phyloP scores from a whole-genome alignment of 2,329 filamentous ascomycete genomes.

The Xylariaceae sp. region DNA sequence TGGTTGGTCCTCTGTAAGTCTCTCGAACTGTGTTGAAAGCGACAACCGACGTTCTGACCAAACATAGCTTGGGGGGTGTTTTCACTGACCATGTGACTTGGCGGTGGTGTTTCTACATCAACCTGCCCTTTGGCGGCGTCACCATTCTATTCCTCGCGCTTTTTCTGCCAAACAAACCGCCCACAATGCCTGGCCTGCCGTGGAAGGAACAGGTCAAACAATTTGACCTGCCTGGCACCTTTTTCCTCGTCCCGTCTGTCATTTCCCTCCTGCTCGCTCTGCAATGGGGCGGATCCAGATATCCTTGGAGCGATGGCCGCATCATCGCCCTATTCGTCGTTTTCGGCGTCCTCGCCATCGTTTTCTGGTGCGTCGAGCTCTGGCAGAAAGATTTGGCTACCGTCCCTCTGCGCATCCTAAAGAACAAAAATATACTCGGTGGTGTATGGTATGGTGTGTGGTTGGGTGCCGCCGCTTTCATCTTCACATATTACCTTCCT shows the following conservation, averaged over 20 bases:
- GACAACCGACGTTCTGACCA: neutral
- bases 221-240: slow-evolving; percentile 35
- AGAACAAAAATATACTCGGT: slow-evolving; percentile 44
- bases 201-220: slow-evolving; percentile 22
- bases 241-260: slow-evolving; percentile 41
- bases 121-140: slow-evolving; percentile 22
- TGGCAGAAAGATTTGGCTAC: slow-evolving; percentile 46
- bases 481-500: slow-evolving; percentile 44
- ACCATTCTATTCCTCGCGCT: slow-evolving; percentile 17
- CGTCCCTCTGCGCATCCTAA: slow-evolving; percentile 47
- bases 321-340: slow-evolving; percentile 54
- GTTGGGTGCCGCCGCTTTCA: slow-evolving; percentile 40
- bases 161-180: slow-evolving; percentile 29
- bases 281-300: slow-evolving; percentile 50
- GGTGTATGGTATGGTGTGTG: slow-evolving; percentile 42
- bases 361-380: slow-evolving; percentile 44
- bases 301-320: slow-evolving; percentile 44
- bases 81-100: slow-evolving; percentile 39
- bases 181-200: slow-evolving; percentile 1
- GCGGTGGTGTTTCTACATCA: slow-evolving; percentile 28
- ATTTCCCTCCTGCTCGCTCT: slow-evolving; percentile 54
- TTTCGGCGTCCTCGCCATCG: slow-evolving; percentile 43
- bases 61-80: slow-evolving; percentile 32
- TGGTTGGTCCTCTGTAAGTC: slow-evolving; percentile 34
- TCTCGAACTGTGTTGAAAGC: neutral